Conservation (phyloP, 805 yeast genomes). For the Brettanomyces nanus region DNA sequence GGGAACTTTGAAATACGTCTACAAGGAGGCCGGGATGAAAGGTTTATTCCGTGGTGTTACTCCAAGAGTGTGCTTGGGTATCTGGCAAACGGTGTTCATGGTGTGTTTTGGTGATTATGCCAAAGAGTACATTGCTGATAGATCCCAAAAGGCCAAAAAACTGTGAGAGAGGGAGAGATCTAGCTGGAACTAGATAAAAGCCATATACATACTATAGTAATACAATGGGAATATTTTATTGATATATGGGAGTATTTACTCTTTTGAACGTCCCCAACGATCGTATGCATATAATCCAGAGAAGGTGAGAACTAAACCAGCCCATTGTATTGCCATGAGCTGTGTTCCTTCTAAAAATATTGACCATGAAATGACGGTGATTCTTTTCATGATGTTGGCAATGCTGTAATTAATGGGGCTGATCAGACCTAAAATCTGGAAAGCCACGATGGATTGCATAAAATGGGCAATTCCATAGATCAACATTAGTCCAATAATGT, state of each 20-base stretch:
- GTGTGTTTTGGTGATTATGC: constrained; percentile 96
- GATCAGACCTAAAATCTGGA: constrained; percentile 62
- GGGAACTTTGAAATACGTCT: constrained; percentile 75
- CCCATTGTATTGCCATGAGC: constrained; percentile 32
- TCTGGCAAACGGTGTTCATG: constrained; percentile 99
- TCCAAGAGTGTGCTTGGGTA: constrained; percentile 92
- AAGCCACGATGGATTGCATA: constrained; percentile 64
- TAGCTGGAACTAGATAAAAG: too few species aligned
- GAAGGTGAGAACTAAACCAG: constrained; percentile 50
- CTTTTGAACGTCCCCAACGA: constrained; percentile 18
- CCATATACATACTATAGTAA: too few species aligned
- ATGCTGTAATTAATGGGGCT: constrained; percentile 75
- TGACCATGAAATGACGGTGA: constrained; percentile 60
- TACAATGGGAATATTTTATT: too few species aligned
- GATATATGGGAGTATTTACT: not conserved
- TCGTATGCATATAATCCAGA: constrained; percentile 64
- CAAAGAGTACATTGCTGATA: constrained; percentile 53
- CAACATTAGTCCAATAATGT: constrained; percentile 32
- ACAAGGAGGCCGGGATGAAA: constrained; percentile 70
- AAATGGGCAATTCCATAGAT: constrained; percentile 68
- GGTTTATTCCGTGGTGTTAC: constrained; percentile 96
- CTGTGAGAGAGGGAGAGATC: too few species aligned
- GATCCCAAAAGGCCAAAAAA: too few species aligned
- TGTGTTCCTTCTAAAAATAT: constrained; percentile 52
- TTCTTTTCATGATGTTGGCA: constrained; percentile 70